A percentile compares a stretch with the other conserved stretches of the same genome.
Evolutionary conservation across 169 alveolate species (phyloP).

Genomic region (Perkinsus chesapeaki): DNA sequence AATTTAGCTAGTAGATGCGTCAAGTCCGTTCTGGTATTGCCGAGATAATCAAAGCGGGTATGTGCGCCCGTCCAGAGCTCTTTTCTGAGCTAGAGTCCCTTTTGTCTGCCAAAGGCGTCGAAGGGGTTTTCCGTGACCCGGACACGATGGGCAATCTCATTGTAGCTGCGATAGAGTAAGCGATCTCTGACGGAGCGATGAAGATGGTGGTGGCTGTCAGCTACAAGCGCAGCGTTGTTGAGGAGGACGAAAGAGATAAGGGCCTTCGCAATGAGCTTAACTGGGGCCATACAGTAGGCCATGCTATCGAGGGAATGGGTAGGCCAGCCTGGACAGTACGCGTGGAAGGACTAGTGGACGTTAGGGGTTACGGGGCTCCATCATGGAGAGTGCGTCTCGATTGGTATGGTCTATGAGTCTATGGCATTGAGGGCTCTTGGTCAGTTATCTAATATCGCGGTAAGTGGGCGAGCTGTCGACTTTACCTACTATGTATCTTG

Average conservation of each 20-base stretch:
- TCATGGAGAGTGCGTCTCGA: conserved; percentile 41
- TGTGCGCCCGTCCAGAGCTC: conserved; percentile 5
- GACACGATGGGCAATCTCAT: not conserved
- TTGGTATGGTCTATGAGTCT: conserved; percentile 28
- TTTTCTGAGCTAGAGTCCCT: not conserved
- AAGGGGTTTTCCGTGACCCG: not conserved
- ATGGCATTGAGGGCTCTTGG: conserved; percentile 2
- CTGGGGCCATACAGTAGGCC: conserved; percentile 52
- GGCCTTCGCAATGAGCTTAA: conserved; percentile 35
- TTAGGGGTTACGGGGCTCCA: not conserved
- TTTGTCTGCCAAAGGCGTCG: not conserved
- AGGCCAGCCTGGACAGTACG: no score
- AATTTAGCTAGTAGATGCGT: not conserved
- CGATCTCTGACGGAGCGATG: not conserved
- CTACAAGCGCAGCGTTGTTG: conserved; percentile 8
- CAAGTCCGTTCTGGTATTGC: not conserved
- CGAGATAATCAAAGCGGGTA: conserved; percentile 10
- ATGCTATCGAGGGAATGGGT: conserved; percentile 38
- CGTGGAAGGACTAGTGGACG: not conserved
- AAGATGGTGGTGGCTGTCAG: not conserved
- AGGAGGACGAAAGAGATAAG: conserved; percentile 19
- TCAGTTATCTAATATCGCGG: not conserved
- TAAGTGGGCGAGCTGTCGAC: not conserved
- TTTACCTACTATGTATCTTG: not conserved
- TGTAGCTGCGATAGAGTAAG: conserved; percentile 2